phyloP scores from a whole-genome alignment of 2,329 filamentous ascomycete genomes.

The Nigrograna mackinnonii region DNA sequence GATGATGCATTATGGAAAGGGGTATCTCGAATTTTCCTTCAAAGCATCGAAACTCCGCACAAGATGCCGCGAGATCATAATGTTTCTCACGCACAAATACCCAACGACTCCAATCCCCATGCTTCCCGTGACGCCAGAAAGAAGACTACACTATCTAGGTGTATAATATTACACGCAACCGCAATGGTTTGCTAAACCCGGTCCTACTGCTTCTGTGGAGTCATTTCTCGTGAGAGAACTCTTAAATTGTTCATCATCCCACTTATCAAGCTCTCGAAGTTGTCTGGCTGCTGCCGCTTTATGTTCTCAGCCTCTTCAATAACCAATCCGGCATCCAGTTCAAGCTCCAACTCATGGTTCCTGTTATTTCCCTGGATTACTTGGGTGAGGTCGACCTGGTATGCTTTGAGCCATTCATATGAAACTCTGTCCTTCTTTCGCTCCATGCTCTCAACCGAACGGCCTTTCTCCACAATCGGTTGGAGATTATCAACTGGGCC shows the following conservation, averaged over 20 bases:
- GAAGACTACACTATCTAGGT: background rate
- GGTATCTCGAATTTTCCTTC: constrained; percentile 33
- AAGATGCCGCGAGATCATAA: constrained; percentile 13
- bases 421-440: constrained; percentile 89
- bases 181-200: background rate
- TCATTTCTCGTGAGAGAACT: constrained; percentile 40
- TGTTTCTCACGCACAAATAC: background rate
- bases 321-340: constrained; percentile 67
- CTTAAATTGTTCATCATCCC: constrained; percentile 71
- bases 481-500: constrained; percentile 63
- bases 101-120: constrained; percentile 3
- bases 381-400: constrained; percentile 91
- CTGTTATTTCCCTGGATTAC: constrained; percentile 67
- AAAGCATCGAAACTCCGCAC: constrained; percentile 23
- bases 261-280: constrained; percentile 67
- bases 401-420: constrained; percentile 79
- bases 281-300: constrained; percentile 49
- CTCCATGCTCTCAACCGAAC: constrained; percentile 50
- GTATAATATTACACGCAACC: background rate
- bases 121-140: background rate
- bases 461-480: constrained; percentile 45
- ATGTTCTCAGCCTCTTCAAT: constrained; percentile 67
- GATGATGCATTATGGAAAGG: constrained; percentile 4
- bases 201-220: constrained; percentile 9
- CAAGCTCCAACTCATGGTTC: constrained; percentile 81